Evolutionary conservation across 768 basidiomycete species (phyloP).

Genomic region (Sarcodon sp.): DNA sequence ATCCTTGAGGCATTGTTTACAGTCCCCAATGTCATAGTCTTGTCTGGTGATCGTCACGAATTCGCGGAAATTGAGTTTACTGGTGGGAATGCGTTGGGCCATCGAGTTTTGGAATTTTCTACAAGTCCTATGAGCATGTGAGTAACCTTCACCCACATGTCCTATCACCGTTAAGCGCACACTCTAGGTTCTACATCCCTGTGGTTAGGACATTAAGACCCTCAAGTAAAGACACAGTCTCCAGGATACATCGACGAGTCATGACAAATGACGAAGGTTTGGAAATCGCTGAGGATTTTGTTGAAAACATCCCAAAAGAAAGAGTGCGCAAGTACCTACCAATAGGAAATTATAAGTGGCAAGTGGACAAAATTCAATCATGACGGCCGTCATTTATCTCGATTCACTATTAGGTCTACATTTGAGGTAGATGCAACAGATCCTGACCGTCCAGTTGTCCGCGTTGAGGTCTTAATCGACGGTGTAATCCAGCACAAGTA

Average conservation of each 20-base stretch:
- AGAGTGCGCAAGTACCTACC: constrained; percentile 47
- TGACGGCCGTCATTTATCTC: background rate
- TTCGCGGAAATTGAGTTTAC: constrained; percentile 61
- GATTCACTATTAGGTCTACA: constrained; percentile 31
- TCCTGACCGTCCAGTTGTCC: constrained; percentile 32
- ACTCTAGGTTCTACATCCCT: constrained; percentile 38
- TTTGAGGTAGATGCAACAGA: constrained; percentile 61
- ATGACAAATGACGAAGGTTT: constrained; percentile 11
- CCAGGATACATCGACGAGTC: constrained; percentile 17
- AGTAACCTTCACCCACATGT: background rate
- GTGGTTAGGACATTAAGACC: constrained; percentile 37
- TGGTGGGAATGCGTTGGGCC: constrained; percentile 18
- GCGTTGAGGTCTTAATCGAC: constrained; percentile 47
- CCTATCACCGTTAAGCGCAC: background rate
- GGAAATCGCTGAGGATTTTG: constrained; percentile 8
- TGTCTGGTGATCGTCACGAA: constrained; percentile 71
- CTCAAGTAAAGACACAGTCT: constrained; percentile 30
- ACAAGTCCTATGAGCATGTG: constrained; percentile 55
- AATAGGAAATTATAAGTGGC: constrained; percentile 60
- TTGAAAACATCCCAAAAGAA: constrained; percentile 36
- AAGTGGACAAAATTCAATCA: constrained; percentile 5
- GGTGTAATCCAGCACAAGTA: constrained; percentile 42
- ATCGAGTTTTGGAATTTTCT: constrained; percentile 48
- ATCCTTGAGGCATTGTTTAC: constrained; percentile 46
- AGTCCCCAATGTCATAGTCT: constrained; percentile 57